Evolutionary conservation across 2,329 filamentous ascomycete genomes (phyloP).

Genomic region (Truncatella angustata): DNA sequence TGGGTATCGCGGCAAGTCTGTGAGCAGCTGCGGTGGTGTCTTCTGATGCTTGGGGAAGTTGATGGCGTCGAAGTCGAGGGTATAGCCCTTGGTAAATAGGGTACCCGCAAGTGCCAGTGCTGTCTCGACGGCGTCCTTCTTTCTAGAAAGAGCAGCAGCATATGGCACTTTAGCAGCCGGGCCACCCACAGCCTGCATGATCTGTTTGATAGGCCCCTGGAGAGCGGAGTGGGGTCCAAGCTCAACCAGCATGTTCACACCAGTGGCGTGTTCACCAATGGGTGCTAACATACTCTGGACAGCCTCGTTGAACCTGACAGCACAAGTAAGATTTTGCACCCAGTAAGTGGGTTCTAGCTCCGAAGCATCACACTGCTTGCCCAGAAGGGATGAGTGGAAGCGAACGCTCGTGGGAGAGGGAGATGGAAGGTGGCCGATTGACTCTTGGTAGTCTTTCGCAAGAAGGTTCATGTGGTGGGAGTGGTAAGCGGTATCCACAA

Average conservation of each 20-base stretch:
- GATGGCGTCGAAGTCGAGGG: constrained; percentile 42
- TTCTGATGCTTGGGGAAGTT: constrained; percentile 41
- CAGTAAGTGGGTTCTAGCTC: constrained; percentile 41
- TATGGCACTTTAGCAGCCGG: constrained; percentile 42
- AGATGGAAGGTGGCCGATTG: constrained; percentile 28
- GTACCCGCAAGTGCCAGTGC: constrained; percentile 42
- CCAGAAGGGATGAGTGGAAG: constrained; percentile 47
- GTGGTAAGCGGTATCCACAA: constrained; percentile 52
- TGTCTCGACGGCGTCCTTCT: constrained; percentile 46
- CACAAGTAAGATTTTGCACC: constrained; percentile 40
- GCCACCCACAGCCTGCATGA: constrained; percentile 41
- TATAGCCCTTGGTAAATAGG: constrained; percentile 43
- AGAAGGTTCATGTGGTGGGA: constrained; percentile 53
- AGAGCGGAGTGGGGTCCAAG: constrained; percentile 49
- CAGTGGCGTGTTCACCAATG: constrained; percentile 33
- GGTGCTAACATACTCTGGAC: constrained; percentile 37
- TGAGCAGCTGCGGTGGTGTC: constrained; percentile 31
- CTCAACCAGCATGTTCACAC: constrained; percentile 45
- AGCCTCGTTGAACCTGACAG: constrained; percentile 37
- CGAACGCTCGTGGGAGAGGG: constrained; percentile 32
- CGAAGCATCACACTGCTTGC: constrained; percentile 35
- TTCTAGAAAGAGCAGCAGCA: constrained; percentile 46
- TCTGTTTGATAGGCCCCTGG: constrained; percentile 49
- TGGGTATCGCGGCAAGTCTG: constrained; percentile 45
- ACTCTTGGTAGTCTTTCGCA: constrained; percentile 43